These are phyloP conservation scores for Aureobasidium sp. DNA, from an alignment of 2,329 filamentous ascomycete genomes.

Conservation along the genomic window DNA sequence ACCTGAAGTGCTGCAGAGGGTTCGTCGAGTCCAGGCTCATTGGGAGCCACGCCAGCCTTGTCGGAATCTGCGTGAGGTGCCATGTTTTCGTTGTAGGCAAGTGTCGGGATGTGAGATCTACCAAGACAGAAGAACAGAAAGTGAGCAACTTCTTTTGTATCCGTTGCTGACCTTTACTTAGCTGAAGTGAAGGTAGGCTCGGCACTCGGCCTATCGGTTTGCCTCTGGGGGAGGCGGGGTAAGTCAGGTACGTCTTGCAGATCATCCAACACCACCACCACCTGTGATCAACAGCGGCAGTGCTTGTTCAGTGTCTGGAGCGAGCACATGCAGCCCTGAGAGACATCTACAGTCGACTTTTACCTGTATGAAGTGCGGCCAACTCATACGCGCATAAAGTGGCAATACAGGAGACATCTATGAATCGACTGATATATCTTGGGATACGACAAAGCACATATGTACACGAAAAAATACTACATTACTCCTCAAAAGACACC, in stretches of 20 bases:
- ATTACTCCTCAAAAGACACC: too few relatives aligned
- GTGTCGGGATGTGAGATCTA: neutral
- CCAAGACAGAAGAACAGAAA: neutral
- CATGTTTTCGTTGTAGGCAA: neutral
- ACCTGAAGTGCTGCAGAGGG: constrained; percentile 13
- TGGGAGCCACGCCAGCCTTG: constrained; percentile 12
- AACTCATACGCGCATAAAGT: too few relatives aligned
- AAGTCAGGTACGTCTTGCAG: neutral
- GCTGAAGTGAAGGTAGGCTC: neutral
- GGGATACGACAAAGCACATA: too few relatives aligned
- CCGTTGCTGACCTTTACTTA: neutral
- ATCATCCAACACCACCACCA: neutral
- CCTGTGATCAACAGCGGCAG: neutral
- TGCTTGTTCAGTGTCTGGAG: neutral
- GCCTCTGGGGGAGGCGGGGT: neutral
- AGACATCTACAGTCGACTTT: too few relatives aligned
- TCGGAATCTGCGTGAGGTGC: constrained; percentile 18
- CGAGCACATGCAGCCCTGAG: too few relatives aligned
- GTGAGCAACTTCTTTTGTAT: neutral
- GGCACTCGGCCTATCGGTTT: constrained; percentile 14
- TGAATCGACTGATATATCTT: too few relatives aligned
- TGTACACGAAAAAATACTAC: too few relatives aligned
- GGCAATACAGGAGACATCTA: too few relatives aligned
- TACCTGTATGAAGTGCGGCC: too few relatives aligned
- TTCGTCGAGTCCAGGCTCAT: constrained; percentile 18